Evolutionary conservation across 352 stramenopile genomes (phyloP), one percentile per base, ranked within the genome.

Genomic region (Aphanomyces cochlioides): DNA sequence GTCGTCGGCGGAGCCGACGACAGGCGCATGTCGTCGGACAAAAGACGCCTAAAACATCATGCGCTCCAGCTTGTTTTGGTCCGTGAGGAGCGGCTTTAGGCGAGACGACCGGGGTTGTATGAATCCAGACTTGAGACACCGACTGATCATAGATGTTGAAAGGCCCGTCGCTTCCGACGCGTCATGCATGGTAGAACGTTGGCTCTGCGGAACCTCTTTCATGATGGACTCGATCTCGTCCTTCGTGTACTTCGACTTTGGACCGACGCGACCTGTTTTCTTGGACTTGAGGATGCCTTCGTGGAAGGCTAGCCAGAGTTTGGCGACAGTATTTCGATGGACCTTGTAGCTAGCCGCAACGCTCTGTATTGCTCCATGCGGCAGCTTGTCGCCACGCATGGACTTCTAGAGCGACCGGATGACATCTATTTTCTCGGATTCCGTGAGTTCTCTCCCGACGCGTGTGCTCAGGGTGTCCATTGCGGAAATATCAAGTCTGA

Each of bases 91-190:
- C 50, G 50, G 50, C 17, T 58, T 58, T 6, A 58, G 50, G 10
- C 50, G 50, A 7, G 50, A 58, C 17, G 50, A 58, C 7, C 50
- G 50, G 17, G n/a, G 50, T 7, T 58, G 50, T 7, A 58, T 19
- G 50, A 58, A 10, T 7, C 50, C 50, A 58, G 7, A 37, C 50
- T 58, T 58, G 50, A 58, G 17, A 19, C n/a, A 10, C 7, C 17
- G 50, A n/a, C 50, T 58, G 50, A 58, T 10, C 17, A 19, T n/a
- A n/a, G 37, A 58, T 6, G 50, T 58, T n/a, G 50, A 58, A n/a
- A 58, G 10, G 7, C 50, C 50, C 10, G 50, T 58, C 6, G 50
- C 50, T 58, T 58, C 17, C 6, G 50, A 7, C 7, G 37, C 7
- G 7, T 58, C 50, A 37, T 28, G 21, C n/a, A 58, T 10, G 6